Evolutionary conservation across 2,329 filamentous ascomycete genomes (phyloP).

Genomic region (Sarocladiaceae sp.): DNA sequence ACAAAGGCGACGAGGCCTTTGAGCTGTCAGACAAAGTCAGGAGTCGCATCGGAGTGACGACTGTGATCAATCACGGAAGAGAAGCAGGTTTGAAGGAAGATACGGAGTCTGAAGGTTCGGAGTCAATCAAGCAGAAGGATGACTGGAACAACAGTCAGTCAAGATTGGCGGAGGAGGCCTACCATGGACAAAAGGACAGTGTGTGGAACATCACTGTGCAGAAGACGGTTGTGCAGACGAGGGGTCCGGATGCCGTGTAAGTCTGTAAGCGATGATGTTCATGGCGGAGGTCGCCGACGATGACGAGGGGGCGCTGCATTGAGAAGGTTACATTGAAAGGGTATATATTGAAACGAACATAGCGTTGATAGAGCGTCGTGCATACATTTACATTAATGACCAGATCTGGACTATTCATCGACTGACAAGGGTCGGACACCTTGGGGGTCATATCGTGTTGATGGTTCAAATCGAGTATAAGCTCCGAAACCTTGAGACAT

Average conservation of each 20-base stretch:
- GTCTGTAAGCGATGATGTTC: neutral
- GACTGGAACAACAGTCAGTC: slow-evolving; percentile 21
- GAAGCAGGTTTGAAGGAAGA: slow-evolving; percentile 1
- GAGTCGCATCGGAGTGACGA: slow-evolving; percentile 18
- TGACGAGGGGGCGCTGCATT: too few species aligned
- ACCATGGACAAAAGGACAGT: slow-evolving; percentile 10
- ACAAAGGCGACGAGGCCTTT: slow-evolving; percentile 12
- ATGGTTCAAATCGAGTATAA: too few species aligned
- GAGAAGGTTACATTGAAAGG: neutral
- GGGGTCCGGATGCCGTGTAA: slow-evolving; percentile 9
- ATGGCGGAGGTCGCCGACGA: too few species aligned
- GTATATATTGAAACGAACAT: neutral
- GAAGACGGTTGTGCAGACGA: slow-evolving; percentile 20
- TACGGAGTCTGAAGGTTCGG: neutral
- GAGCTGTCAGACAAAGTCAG: slow-evolving; percentile 12
- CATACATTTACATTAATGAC: too few species aligned
- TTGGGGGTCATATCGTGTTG: too few species aligned
- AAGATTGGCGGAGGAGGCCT: slow-evolving; percentile 14
- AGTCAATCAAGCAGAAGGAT: slow-evolving; percentile 11
- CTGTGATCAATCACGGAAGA: slow-evolving; percentile 17
- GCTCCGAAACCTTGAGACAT: too few species aligned
- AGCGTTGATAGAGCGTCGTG: too few species aligned
- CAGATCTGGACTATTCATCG: too few species aligned
- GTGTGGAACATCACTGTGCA: slow-evolving; percentile 21
- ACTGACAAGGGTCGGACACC: too few species aligned